These are phyloP conservation scores for Mucor racemosus DNA, from an alignment of 371 early-diverging fungal genomes.

Conservation along the genomic window DNA sequence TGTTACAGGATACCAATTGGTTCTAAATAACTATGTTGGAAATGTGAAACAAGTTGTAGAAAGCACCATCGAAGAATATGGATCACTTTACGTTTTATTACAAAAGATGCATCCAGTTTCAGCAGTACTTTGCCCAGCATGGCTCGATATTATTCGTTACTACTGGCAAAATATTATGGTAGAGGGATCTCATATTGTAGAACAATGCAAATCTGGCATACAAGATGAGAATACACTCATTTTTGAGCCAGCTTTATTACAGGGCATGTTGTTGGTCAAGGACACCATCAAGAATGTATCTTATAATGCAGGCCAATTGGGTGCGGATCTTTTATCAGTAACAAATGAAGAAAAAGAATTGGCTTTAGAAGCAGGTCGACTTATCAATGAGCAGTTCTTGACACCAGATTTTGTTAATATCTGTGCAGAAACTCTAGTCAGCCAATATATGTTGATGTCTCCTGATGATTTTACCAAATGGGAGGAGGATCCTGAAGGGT, in stretches of 20 bases:
- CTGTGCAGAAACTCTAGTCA: conserved; percentile 72
- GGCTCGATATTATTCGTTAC: conserved; percentile 70
- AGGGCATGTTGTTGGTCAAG: conserved; percentile 72
- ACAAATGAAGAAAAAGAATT: conserved; percentile 59
- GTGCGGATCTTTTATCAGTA: conserved; percentile 37
- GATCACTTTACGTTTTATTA: conserved; percentile 81
- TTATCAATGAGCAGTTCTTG: conserved; percentile 71
- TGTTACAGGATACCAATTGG: conserved; percentile 5
- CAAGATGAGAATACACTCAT: not conserved
- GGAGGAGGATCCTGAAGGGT: conserved; percentile 90
- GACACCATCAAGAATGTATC: conserved; percentile 70
- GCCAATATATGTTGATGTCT: conserved; percentile 75
- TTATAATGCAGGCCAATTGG: conserved; percentile 40
- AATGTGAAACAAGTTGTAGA: conserved; percentile 35
- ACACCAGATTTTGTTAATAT: conserved; percentile 68
- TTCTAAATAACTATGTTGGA: conserved; percentile 18
- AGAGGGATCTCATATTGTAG: conserved; percentile 30
- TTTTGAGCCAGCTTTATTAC: conserved; percentile 65
- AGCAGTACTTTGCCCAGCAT: conserved; percentile 69
- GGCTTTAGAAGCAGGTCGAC: conserved; percentile 54
- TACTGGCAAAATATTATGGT: conserved; percentile 70
- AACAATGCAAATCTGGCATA: conserved; percentile 27
- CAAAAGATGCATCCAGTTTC: conserved; percentile 74
- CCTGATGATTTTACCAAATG: conserved; percentile 76
- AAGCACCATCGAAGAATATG: conserved; percentile 70